phyloP scores from a whole-genome alignment of 371 early-diverging fungal genomes.

The Phascolomyces articulosus region DNA sequence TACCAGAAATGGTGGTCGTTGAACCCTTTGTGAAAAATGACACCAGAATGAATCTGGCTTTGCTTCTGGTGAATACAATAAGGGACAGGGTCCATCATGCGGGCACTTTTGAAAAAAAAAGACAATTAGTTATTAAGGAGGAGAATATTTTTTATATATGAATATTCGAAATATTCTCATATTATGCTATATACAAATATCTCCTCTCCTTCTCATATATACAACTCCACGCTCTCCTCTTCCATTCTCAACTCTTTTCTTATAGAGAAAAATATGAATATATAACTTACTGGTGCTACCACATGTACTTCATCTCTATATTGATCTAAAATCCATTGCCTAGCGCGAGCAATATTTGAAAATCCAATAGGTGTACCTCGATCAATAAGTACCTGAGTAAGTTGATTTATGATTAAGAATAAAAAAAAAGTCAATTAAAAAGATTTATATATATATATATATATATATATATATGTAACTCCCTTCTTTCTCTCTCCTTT shows the following conservation, averaged over 20 bases:
- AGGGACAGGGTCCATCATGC: conserved; percentile 75
- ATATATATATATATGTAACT: too few relatives aligned
- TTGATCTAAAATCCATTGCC: conserved; percentile 67
- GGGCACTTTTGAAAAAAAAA: conserved; percentile 57
- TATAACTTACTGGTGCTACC: conserved; percentile 67
- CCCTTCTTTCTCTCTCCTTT: too few relatives aligned
- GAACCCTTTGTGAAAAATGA: conserved; percentile 84
- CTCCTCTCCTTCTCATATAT: background rate
- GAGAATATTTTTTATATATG: too few relatives aligned
- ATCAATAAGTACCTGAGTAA: conserved; percentile 82
- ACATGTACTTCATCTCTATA: conserved; percentile 52
- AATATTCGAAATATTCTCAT: too few relatives aligned
- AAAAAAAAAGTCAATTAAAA: background rate
- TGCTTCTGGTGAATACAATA: conserved; percentile 49
- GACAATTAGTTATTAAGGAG: too few relatives aligned
- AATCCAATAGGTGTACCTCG: conserved; percentile 86
- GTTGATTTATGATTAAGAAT: too few relatives aligned
- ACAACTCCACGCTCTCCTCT: too few relatives aligned
- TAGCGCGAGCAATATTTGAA: conserved; percentile 68
- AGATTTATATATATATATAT: too few relatives aligned
- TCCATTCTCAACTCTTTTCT: too few relatives aligned
- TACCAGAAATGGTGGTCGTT: conserved; percentile 71
- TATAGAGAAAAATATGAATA: background rate
- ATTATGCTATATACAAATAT: too few relatives aligned
- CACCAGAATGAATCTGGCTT: conserved; percentile 69